Evolutionary conservation across 1,284 basidiomycete species (phyloP), one percentile per base, ranked within the genome.

Genomic region (Trametes hirsuta): DNA sequence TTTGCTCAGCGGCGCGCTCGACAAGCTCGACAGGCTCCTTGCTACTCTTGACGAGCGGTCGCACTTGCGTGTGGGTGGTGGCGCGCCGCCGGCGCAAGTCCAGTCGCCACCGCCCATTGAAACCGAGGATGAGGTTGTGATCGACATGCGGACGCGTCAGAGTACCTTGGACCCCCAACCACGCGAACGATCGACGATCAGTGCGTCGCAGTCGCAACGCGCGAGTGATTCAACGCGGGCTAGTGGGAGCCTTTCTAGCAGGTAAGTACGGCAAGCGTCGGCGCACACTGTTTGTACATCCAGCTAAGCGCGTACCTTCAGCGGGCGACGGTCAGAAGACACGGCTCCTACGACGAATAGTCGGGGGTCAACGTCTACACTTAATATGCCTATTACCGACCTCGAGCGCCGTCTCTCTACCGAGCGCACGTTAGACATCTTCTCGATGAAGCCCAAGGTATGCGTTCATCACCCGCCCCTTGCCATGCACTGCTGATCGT

Each of bases 371-470:
- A 79, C 78, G 12, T 74, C 79, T 24, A 80, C 81, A 0, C 72
- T 84, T 63, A 75, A 79, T 6, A 83, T 84, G 71, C 82, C 91
- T 3, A 76, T 94, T 39, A 75, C 83, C 22, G 91, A 95, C 68
- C 83, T 99, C 22, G 97, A 99, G 73, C 79, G 83, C 36, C 83
- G 92, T 34, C 82, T 99, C 45, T 85, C 90, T 54, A 90, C 94
- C 0, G 84, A 90, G 47, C 81, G 84, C 34, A 94, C 93, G 4
- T 77, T 98, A 36, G 97, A 99, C 74, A 89, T 99, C 47, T 99
- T 99, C 74, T 93, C 94, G 1, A 97, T 99, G 95, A 85, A 87
- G 68, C 91, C 93, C 4, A 96, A 96, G 85, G 95, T 93, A 67
- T 59, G 80, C 76, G 3, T 14, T 11, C 11, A 9, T 2, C 15